Conservation (phyloP, 2,329 filamentous ascomycete species). For the Xylogone sp. region DNA sequence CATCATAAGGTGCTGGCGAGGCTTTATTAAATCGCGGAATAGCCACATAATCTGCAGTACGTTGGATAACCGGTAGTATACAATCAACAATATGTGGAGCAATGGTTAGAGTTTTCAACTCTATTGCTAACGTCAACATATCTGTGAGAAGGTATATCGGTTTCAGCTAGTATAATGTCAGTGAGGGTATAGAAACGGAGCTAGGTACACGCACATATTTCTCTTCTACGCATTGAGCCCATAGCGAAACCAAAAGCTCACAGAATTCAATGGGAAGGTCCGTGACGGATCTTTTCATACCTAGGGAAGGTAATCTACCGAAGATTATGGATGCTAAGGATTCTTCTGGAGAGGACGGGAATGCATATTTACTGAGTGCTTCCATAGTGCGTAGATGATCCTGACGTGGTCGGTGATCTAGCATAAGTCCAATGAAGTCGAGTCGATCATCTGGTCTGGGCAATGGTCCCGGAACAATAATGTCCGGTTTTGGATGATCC, state of each 20-base stretch:
- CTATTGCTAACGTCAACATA: conserved; percentile 60
- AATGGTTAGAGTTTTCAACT: conserved; percentile 55
- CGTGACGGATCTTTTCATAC: conserved; percentile 45
- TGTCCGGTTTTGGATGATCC: conserved; percentile 18
- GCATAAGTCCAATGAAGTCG: conserved; percentile 26
- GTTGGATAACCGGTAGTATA: conserved; percentile 51
- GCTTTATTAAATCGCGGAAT: conserved; percentile 37
- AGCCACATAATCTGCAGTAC: conserved; percentile 52
- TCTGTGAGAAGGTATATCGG: conserved; percentile 65
- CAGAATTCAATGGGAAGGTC: conserved; percentile 58
- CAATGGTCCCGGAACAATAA: conserved; percentile 32
- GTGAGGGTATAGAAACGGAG: no score
- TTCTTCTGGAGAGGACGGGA: conserved; percentile 59
- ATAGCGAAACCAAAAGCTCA: conserved; percentile 60
- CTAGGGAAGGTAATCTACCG: conserved; percentile 59
- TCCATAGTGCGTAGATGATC: conserved; percentile 63
- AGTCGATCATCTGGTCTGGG: conserved; percentile 37
- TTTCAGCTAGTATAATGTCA: conserved; percentile 40
- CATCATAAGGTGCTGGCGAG: conserved; percentile 42
- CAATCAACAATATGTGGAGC: conserved; percentile 56
- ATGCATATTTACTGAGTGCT: conserved; percentile 57
- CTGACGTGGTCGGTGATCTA: conserved; percentile 31
- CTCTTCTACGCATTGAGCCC: conserved; percentile 65
- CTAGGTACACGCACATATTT: conserved; percentile 35
- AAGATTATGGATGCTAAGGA: conserved; percentile 66